Conservation (phyloP, 768 basidiomycete species). For the Kwoniella europaea region DNA sequence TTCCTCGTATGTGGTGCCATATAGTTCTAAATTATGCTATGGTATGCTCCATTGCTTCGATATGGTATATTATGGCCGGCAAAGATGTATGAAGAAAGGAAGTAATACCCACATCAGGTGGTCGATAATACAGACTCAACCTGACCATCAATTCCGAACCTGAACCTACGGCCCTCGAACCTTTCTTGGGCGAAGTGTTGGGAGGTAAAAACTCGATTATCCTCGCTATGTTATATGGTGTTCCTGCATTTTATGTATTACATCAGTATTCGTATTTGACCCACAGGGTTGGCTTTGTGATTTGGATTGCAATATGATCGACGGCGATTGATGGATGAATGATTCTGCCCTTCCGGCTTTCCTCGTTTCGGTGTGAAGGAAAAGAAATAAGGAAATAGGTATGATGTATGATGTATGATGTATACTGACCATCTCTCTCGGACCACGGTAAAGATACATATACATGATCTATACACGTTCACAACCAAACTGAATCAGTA, state of each 20-base stretch:
- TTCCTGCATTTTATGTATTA: conserved; percentile 53
- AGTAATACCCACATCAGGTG: conserved; percentile 67
- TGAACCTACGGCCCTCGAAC: conserved; percentile 22
- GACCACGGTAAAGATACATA: conserved; percentile 95
- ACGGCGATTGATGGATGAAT: no score
- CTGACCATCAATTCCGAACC: conserved; percentile 67
- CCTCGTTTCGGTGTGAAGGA: background rate
- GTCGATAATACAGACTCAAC: conserved; percentile 95
- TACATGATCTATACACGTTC: conserved; percentile 76
- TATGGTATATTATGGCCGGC: background rate
- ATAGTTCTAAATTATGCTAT: no score
- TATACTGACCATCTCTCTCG: conserved; percentile 72
- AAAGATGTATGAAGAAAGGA: background rate
- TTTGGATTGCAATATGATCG: no score
- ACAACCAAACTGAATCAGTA: background rate
- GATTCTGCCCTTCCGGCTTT: no score
- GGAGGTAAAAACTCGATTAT: conserved; percentile 96
- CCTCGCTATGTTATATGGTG: conserved; percentile 91
- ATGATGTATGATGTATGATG: background rate
- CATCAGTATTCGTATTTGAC: background rate
- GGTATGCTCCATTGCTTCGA: background rate
- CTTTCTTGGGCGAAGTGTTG: conserved; percentile 64
- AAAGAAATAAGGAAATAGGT: background rate
- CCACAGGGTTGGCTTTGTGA: no score
- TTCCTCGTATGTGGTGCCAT: no score